phyloP scores from a whole-genome alignment of 1,284 basidiomycete genomes.

The Trichosporon ovoides region DNA sequence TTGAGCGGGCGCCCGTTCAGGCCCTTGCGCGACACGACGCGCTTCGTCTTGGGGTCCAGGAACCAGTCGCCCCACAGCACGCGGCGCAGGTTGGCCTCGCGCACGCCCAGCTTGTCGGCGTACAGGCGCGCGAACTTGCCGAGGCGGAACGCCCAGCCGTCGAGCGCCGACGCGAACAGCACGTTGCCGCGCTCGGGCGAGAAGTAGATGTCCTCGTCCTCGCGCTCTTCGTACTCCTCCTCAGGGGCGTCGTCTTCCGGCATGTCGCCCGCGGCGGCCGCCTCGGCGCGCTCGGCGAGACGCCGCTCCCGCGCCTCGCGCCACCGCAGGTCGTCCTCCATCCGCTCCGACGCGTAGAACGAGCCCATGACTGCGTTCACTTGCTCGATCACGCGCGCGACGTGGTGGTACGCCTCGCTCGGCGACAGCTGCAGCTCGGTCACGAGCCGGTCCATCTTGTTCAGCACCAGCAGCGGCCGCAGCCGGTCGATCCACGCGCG shows the following conservation, averaged over 20 bases:
- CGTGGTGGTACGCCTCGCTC: constrained; percentile 88
- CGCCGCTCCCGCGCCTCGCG: constrained; percentile 82
- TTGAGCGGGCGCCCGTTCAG: constrained; percentile 76
- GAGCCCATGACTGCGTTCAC: constrained; percentile 97
- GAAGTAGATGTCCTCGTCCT: constrained; percentile 97
- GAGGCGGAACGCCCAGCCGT: constrained; percentile 96
- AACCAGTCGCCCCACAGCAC: constrained; percentile 98
- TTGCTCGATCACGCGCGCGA: constrained; percentile 88
- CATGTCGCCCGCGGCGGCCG: constrained; percentile 41
- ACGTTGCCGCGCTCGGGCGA: constrained; percentile 95
- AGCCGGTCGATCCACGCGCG: constrained; percentile 92
- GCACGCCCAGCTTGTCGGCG: constrained; percentile 83
- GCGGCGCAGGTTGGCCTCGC: constrained; percentile 76
- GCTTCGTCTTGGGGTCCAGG: constrained; percentile 92
- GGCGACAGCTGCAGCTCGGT: constrained; percentile 90
- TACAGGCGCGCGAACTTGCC: constrained; percentile 92
- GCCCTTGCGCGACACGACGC: constrained; percentile 86
- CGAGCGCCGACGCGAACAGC: constrained; percentile 91
- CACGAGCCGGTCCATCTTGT: constrained; percentile 93
- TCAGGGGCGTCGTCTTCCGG: constrained; percentile 35
- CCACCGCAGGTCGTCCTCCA: constrained; percentile 95
- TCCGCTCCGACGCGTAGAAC: constrained; percentile 92
- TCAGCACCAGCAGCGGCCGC: constrained; percentile 88
- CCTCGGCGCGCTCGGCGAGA: constrained; percentile 66
- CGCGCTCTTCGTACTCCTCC: constrained; percentile 77